These are phyloP conservation scores for Pseudotsuga menziesii DNA, from an alignment of 75 land plant species.

Conservation along the genomic window DNA sequence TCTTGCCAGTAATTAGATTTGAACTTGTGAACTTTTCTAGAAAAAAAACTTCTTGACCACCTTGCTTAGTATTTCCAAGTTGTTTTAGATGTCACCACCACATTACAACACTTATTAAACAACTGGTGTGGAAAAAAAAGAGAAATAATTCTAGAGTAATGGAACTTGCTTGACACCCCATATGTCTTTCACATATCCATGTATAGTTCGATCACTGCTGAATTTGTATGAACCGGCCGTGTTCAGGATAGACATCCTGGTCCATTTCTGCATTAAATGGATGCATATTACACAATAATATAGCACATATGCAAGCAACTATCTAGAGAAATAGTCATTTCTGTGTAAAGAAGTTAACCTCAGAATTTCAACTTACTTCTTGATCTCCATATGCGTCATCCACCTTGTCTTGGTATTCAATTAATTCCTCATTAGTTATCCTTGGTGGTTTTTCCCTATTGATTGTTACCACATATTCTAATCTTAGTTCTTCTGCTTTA, in stretches of 20 bases:
- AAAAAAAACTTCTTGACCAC: too few relatives aligned
- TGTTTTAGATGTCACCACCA: neutral
- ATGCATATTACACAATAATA: neutral
- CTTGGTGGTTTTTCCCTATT: too few relatives aligned
- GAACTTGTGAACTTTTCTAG: too few relatives aligned
- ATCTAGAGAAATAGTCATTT: neutral
- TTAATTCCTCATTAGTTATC: too few relatives aligned
- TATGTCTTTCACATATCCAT: slow-evolving; percentile 89
- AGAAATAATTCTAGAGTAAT: slow-evolving; percentile 22
- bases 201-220: slow-evolving; percentile 98
- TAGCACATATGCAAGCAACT: neutral
- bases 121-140: too few relatives aligned
- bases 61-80: too few relatives aligned
- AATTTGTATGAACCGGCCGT: slow-evolving; percentile 91
- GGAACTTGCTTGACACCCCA: slow-evolving; percentile 68
- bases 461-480: too few relatives aligned
- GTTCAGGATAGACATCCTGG: slow-evolving; percentile 93
- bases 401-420: slow-evolving; percentile 86
- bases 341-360: neutral
- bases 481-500: too few relatives aligned
- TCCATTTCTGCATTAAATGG: slow-evolving; percentile 78
- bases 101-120: neutral
- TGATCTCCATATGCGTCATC: slow-evolving; percentile 78
- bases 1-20: too few relatives aligned
- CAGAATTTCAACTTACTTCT: slow-evolving; percentile 36